Conservation (phyloP, 805 yeast species). For the Barnettozyma siamensis region DNA sequence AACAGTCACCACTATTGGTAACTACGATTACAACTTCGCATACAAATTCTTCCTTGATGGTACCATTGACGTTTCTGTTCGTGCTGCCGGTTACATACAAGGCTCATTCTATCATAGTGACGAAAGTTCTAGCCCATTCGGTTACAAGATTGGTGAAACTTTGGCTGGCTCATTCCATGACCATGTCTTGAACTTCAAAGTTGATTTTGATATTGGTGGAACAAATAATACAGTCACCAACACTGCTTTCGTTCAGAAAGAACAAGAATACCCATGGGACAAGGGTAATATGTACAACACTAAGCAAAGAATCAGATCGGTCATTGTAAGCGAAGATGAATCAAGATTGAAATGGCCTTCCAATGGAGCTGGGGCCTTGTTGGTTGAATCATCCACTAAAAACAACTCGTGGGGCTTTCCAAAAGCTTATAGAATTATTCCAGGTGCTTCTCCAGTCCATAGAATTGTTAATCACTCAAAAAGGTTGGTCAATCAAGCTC, state of each 20-base stretch:
- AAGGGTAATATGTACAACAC: conserved; percentile 18
- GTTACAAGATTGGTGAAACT: conserved; percentile 20
- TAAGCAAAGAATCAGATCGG: conserved; percentile 14
- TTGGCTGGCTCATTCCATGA: conserved; percentile 28
- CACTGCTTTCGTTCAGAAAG: conserved; percentile 12
- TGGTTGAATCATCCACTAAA: conserved; percentile 22
- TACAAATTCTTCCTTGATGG: conserved; percentile 25
- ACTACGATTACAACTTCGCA: conserved; percentile 23
- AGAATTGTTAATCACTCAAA: conserved; percentile 17
- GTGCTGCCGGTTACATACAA: conserved; percentile 28
- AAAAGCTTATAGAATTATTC: conserved; percentile 24
- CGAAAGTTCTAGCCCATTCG: conserved; percentile 17
- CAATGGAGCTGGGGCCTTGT: conserved; percentile 21
- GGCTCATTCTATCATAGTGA: conserved; percentile 23
- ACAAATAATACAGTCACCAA: conserved; percentile 17
- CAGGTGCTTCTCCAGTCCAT: conserved; percentile 19
- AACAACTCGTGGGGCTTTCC: conserved; percentile 25
- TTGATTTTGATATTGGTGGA: conserved; percentile 27
- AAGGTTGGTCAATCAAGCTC: conserved; percentile 17
- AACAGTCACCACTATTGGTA: conserved; percentile 23
- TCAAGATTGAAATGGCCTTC: conserved; percentile 16
- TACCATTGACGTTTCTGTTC: conserved; percentile 24
- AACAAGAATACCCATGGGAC: conserved; percentile 25
- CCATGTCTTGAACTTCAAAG: conserved; percentile 25
- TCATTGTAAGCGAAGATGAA: conserved; percentile 18